Evolutionary conservation across 139 green algal genomes (phyloP).

Genomic region (Trebouxia sp.): DNA sequence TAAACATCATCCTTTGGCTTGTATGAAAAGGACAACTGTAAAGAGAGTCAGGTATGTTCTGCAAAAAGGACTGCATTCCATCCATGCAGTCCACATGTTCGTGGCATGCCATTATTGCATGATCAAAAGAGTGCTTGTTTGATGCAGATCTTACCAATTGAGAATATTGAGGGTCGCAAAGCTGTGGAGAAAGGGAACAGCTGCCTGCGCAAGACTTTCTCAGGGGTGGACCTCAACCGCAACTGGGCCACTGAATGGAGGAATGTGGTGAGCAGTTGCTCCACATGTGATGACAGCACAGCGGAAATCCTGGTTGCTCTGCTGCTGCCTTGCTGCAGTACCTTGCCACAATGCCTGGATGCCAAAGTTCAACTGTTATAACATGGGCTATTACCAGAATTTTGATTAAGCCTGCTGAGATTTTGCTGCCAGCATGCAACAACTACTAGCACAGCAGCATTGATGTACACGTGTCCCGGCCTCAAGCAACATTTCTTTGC

Average conservation of each 20-base stretch:
- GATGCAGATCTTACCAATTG: conserved; percentile 51
- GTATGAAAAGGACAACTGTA: too few relatives aligned
- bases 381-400: too few relatives aligned
- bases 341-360: neutral
- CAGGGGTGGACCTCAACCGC: conserved; percentile 64
- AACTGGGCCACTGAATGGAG: conserved; percentile 62
- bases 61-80: too few relatives aligned
- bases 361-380: too few relatives aligned
- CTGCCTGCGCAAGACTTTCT: conserved; percentile 55
- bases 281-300: neutral
- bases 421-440: too few relatives aligned
- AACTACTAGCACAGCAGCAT: neutral
- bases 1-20: too few relatives aligned
- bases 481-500: too few relatives aligned
- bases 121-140: neutral
- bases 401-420: too few relatives aligned
- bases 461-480: too few relatives aligned
- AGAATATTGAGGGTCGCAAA: conserved; percentile 50
- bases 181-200: conserved; percentile 48
- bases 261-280: conserved; percentile 27
- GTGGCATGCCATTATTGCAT: neutral
- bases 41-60: too few relatives aligned
- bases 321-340: neutral
- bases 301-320: neutral
- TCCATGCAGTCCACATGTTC: too few relatives aligned